Evolutionary conservation across 2,329 filamentous ascomycete species (phyloP), one percentile per base, ranked within the genome.

Genomic region (Aureobasidium melanogenum): DNA sequence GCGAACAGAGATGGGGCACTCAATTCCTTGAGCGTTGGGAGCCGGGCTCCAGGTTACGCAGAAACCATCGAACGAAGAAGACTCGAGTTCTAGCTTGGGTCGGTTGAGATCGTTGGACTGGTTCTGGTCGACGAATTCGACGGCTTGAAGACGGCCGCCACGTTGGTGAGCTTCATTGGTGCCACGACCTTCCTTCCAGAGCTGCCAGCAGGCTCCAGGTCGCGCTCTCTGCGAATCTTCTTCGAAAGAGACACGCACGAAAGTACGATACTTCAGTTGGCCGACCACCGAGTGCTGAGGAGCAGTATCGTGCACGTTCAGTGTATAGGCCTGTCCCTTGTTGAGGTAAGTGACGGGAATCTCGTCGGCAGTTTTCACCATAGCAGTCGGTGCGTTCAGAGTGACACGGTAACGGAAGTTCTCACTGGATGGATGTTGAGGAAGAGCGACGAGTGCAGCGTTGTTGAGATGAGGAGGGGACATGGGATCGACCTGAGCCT

Each of bases 301-400:
- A 6, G 80, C 79, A 0, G 88, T 94, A 70, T 99, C 94, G 50
- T 88, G 79, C 30, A 99, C 83, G 2, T 89, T 88, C 19, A 99
- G 79, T 0, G 89, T 89, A 72, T 99, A 99, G 17, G 91, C 90
- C 72, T 97, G 93, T 26, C 93, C 92, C 75, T 97, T 97, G 77
- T 99, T 99, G 19, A 99, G 82, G 71, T 99, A 99, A 0, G 93
- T 97, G n/a, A 97, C 85, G 0, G 94, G 94, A 26, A 97, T 95
- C 72, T 97, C 93, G 63, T 95, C 88, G 1, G 85, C 76, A 64
- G 91, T 86, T 73, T 89, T 95, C 70, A 95, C 88, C 94, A 97
- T 99, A 8, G 94, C 94, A 0, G 94, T 99, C 3, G 93, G 91
- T 1, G 94, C 93, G 72, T 96, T 95, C 48, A 99, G 76, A 0